Evolutionary conservation across 306 rosid genomes (phyloP).

Genomic region (Cucumis hystrix): DNA sequence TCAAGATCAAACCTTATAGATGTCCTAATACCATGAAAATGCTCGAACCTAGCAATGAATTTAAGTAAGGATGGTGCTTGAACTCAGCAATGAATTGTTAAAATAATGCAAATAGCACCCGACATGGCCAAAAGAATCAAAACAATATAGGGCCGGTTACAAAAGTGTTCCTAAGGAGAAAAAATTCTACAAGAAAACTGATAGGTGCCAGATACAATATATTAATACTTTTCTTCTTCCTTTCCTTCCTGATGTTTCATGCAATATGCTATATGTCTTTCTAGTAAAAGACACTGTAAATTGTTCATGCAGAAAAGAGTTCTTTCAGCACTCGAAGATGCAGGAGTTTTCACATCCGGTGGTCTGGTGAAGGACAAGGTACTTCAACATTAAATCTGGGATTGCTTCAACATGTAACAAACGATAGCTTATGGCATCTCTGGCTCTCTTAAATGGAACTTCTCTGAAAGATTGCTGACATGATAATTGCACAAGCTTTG

Average conservation of each 20-base stretch:
- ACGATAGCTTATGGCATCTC: not conserved
- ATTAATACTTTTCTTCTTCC: not conserved
- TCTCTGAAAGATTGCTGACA: not conserved
- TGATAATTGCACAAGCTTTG: not conserved
- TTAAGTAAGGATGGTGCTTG: not conserved
- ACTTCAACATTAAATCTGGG: not conserved
- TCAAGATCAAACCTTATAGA: not conserved
- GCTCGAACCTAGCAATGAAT: not conserved
- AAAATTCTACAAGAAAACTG: not conserved
- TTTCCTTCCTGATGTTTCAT: not conserved
- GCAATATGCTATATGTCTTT: not conserved
- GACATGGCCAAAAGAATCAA: not conserved
- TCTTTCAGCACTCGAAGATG: conserved; percentile 72
- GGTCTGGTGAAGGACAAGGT: conserved; percentile 95
- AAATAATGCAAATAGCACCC: not conserved
- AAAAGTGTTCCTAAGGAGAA: not conserved
- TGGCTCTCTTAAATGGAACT: not conserved
- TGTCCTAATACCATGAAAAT: not conserved
- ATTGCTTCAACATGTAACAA: not conserved
- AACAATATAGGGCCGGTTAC: not conserved
- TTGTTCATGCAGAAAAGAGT: conserved; percentile 62
- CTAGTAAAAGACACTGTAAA: not conserved
- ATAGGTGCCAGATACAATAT: not conserved
- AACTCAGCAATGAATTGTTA: not conserved
- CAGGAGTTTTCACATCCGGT: conserved; percentile 85